These are phyloP conservation scores for Aspergillus texensis DNA, from an alignment of 2,329 filamentous ascomycete genomes.

Conservation along the genomic window DNA sequence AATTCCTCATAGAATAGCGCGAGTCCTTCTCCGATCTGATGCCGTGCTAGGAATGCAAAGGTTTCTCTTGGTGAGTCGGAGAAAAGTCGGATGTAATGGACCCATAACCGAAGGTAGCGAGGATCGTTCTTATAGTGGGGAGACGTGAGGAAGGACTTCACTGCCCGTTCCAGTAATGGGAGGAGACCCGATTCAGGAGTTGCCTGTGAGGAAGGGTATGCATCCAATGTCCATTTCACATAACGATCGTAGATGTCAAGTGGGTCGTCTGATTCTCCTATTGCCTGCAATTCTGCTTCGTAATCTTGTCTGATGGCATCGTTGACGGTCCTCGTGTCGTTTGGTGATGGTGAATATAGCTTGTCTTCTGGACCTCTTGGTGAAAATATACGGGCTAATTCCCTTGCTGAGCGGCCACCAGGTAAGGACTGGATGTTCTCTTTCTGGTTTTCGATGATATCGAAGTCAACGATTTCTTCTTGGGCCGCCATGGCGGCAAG, in stretches of 20 bases:
- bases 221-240: conserved; percentile 93
- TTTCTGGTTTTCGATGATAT: conserved; percentile 93
- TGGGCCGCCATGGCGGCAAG: conserved; percentile 47
- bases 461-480: conserved; percentile 64
- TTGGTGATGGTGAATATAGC: conserved; percentile 65
- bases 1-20: conserved; percentile 98
- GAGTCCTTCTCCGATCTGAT: conserved; percentile 81
- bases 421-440: conserved; percentile 97
- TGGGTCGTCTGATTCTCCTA: conserved; percentile 89
- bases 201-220: conserved; percentile 91
- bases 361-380: conserved; percentile 50
- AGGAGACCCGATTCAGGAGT: conserved; percentile 89
- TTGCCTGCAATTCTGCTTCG: conserved; percentile 76
- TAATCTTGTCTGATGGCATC: conserved; percentile 80
- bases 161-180: conserved; percentile 86
- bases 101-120: conserved; percentile 89
- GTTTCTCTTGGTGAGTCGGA: conserved; percentile 90
- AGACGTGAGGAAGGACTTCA: conserved; percentile 83
- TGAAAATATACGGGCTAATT: conserved; percentile 75
- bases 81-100: conserved; percentile 91
- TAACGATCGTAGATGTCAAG: conserved; percentile 96
- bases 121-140: conserved; percentile 93
- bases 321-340: conserved; percentile 75
- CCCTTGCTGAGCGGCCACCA: conserved; percentile 83
- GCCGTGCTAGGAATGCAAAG: conserved; percentile 86